Evolutionary conservation across 768 basidiomycete species (phyloP), one percentile per base, ranked within the genome.

Genomic region (Kwoniella shandongensis): DNA sequence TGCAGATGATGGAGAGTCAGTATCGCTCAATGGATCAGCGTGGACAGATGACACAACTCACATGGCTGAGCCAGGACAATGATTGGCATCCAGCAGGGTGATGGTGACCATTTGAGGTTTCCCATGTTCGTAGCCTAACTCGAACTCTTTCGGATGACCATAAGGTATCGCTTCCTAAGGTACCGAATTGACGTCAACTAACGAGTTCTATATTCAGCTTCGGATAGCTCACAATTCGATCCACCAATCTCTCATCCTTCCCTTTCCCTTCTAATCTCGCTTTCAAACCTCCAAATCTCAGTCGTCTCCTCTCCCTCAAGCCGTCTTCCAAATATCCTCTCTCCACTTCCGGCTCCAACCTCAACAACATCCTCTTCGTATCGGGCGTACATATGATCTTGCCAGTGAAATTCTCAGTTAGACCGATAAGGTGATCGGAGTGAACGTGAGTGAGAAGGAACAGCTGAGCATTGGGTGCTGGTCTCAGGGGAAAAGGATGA

Each of bases 31-130:
- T 13, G 50, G 6, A 20, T 40, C 23, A 26, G n/a, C 26, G 41
- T 29, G 32, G 36, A 23, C 2, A 45, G 11, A 4, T 17, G 15
- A 23, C 25, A 32, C 7, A 27, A 18, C 85, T 25, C 67, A 91
- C 92, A 97, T 94, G 39, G 91, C 86, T 0, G 91, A 87, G 0
- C 93, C 93, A 11, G 91, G 93, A 72, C 92, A 96, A 73, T 97
- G 93, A 69, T 96, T 96, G 0, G 93, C 93, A 67, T 93, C 89
- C 7, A 96, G 75, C 10, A 88, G 80, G 0, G 91, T 93, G 54
- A 96, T 81, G 0, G 81, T 85, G 10, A 94, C 86, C 27, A 13
- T 53, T 11, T 58, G 23, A 3, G 71, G 74, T 63, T 86, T 83
- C 7, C 78, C 78, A 22, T 81, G 77, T 3, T 80, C 51, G 13